Percentiles rank a stretch among this genome's conserved stretches.
phyloP scores from a whole-genome alignment of 768 basidiomycete species.

The Agrocybe chaxingu region DNA sequence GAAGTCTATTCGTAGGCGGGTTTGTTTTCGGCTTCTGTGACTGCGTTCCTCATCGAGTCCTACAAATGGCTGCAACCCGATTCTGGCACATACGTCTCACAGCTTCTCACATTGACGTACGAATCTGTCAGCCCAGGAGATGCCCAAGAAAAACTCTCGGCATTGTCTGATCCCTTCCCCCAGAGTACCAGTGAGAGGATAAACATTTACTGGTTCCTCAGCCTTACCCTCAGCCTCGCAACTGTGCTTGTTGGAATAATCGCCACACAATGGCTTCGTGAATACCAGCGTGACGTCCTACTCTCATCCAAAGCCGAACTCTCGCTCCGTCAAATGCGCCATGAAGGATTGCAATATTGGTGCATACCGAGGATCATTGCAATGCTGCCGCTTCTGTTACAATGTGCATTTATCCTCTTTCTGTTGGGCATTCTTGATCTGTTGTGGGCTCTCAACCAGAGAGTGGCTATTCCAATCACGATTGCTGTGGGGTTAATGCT shows the following conservation, averaged over 20 bases:
- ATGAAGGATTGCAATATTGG: slow-evolving; percentile 9
- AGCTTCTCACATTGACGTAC: slow-evolving; percentile 3
- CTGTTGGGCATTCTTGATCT: slow-evolving; percentile 5
- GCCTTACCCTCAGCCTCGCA: slow-evolving; percentile 7
- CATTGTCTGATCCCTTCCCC: background rate
- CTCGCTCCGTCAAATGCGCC: slow-evolving; percentile 9
- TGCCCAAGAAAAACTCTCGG: background rate
- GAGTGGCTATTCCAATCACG: slow-evolving; percentile 7
- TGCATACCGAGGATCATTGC: slow-evolving; percentile 7
- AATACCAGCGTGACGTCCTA: slow-evolving; percentile 5
- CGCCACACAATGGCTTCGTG: slow-evolving; percentile 9
- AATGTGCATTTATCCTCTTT: slow-evolving; percentile 3
- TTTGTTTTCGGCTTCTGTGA: slow-evolving; percentile 16
- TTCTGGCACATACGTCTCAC: slow-evolving; percentile 1
- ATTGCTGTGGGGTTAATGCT: background rate
- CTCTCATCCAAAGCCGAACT: slow-evolving; percentile 5
- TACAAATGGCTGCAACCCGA: slow-evolving; percentile 12
- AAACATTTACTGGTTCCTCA: slow-evolving; percentile 9
- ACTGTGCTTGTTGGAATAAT: slow-evolving; percentile 11
- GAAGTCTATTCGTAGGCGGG: slow-evolving; percentile 11
- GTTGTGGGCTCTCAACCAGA: slow-evolving; percentile 3
- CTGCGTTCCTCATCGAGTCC: slow-evolving; percentile 16
- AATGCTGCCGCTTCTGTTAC: slow-evolving; percentile 6
- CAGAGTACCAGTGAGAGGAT: background rate
- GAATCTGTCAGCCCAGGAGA: slow-evolving; percentile 1